Conservation (phyloP, 345 rosid genomes). For the Turnera subulata region DNA sequence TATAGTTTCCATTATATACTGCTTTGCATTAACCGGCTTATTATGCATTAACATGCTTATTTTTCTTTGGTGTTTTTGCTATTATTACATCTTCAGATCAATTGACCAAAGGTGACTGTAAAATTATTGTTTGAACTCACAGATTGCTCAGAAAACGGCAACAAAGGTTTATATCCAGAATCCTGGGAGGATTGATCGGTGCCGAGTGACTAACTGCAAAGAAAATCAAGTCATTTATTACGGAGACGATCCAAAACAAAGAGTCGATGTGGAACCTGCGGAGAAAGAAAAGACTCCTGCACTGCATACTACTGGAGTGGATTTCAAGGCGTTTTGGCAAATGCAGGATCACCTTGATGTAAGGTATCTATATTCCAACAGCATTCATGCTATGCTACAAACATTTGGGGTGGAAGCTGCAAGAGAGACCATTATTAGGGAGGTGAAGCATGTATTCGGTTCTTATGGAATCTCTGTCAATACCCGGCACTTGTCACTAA, state of each 20-base stretch:
- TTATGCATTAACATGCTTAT: no score
- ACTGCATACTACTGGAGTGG: constrained; percentile 68
- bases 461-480: constrained; percentile 80
- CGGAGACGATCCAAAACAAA: constrained; percentile 68
- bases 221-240: constrained; percentile 76
- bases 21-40: no score
- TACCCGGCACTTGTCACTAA: constrained; percentile 67
- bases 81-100: no score
- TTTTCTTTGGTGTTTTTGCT: no score
- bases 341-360: constrained; percentile 68
- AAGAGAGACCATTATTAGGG: constrained; percentile 78
- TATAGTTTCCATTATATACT: no score
- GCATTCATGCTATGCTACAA: constrained; percentile 66
- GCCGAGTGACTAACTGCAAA: constrained; percentile 49
- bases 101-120: no score
- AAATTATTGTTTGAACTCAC: constrained; percentile 4
- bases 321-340: constrained; percentile 61
- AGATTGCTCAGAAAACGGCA: constrained; percentile 83
- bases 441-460: constrained; percentile 71
- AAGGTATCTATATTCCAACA: constrained; percentile 75
- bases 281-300: constrained; percentile 61
- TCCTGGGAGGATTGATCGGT: constrained; percentile 65
- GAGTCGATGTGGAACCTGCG: constrained; percentile 44
- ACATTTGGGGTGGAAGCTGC: constrained; percentile 97
- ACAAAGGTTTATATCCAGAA: constrained; percentile 82